Conservation (phyloP, 2,329 filamentous ascomycete species). For the Hansfordia pulvinata region DNA sequence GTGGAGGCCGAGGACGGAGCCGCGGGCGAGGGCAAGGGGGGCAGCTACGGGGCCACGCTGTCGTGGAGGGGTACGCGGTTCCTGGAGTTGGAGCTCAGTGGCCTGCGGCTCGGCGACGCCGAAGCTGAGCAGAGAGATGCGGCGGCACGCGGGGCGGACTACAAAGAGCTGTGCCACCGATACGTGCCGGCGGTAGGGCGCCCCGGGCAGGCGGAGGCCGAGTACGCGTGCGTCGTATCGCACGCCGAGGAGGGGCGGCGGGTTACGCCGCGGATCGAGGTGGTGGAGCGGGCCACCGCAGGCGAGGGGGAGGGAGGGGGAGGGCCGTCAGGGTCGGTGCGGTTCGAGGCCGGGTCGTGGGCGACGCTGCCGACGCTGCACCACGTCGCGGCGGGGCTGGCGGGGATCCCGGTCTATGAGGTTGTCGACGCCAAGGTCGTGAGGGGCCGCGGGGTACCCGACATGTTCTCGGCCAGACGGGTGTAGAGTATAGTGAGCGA, state of each 20-base stretch:
- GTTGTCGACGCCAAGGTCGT: constrained; percentile 41
- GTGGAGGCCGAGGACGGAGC: too few species aligned
- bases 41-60: constrained; percentile 21
- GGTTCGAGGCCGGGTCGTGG: constrained; percentile 36
- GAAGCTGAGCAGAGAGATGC: constrained; percentile 8
- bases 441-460: constrained; percentile 36
- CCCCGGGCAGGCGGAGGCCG: constrained; percentile 35
- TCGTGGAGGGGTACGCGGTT: constrained; percentile 28
- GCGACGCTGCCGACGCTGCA: constrained; percentile 45
- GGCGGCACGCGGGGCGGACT: constrained; percentile 19
- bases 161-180: constrained; percentile 38
- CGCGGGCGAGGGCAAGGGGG: constrained; percentile 11
- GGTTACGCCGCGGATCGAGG: constrained; percentile 12
- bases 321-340: too few species aligned
- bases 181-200: constrained; percentile 42
- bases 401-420: constrained; percentile 42
- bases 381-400: constrained; percentile 36
- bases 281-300: constrained; percentile 22
- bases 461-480: constrained; percentile 27
- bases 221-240: constrained; percentile 31
- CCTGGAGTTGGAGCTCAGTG: constrained; percentile 21
- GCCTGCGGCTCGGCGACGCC: constrained; percentile 16
- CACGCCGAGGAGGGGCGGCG: constrained; percentile 20
- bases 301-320: too few species aligned
- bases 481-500: too few species aligned